Percentiles rank a stretch among this genome's conserved stretches.
phyloP scores from a whole-genome alignment of 805 yeast genomes.

The Groenewaldozyma salmanticensis region DNA sequence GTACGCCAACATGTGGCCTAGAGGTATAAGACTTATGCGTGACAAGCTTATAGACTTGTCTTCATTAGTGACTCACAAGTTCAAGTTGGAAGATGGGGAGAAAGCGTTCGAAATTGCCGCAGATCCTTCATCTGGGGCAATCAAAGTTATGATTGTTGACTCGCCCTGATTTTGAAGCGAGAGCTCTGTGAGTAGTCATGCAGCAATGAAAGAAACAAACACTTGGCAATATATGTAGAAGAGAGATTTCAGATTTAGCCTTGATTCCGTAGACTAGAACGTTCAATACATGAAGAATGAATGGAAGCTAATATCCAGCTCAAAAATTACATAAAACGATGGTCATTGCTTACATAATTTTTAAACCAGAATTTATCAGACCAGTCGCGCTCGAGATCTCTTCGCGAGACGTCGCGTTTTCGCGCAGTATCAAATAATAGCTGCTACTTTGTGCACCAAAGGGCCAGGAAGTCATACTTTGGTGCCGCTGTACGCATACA shows the following conservation, averaged over 20 bases:
- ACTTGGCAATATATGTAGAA: not conserved
- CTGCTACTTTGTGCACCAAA: too few relatives aligned
- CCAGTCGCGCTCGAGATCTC: too few relatives aligned
- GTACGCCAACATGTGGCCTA: slow-evolving; percentile 49
- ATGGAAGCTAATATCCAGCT: not conserved
- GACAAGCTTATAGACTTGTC: slow-evolving; percentile 37
- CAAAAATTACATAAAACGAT: not conserved
- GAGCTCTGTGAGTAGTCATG: not conserved
- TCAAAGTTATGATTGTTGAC: slow-evolving; percentile 40
- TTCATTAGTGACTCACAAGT: slow-evolving; percentile 41
- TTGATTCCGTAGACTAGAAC: not conserved
- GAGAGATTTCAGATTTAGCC: not conserved
- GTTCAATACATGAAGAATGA: not conserved
- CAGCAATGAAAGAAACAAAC: not conserved
- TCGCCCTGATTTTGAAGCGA: too few relatives aligned
- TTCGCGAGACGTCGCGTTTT: too few relatives aligned
- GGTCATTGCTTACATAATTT: too few relatives aligned
- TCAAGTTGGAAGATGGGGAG: slow-evolving; percentile 37
- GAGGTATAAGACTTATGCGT: slow-evolving; percentile 40
- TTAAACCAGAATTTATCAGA: too few relatives aligned
- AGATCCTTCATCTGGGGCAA: slow-evolving; percentile 36
- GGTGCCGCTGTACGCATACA: too few relatives aligned
- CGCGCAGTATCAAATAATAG: too few relatives aligned
- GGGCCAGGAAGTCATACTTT: too few relatives aligned
- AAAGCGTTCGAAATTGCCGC: slow-evolving; percentile 35